Evolutionary conservation across 768 basidiomycete genomes (phyloP), one percentile per base, ranked within the genome.

Genomic region (Suillus discolor): DNA sequence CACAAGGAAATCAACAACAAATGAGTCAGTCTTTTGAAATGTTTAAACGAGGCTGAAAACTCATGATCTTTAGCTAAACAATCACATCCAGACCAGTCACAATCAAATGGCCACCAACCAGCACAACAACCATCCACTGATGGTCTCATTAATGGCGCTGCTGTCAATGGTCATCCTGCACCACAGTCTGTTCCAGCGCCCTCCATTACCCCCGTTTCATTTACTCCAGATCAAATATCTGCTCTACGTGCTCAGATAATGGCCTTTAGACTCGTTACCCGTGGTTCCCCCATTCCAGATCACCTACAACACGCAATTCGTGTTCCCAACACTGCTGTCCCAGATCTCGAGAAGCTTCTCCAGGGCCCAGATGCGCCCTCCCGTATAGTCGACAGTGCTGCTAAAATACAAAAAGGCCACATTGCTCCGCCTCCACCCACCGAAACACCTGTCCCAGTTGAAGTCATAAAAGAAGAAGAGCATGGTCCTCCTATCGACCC

Each of bases 201-300:
- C 59, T 67, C 83, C 15, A 79, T 82, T 45, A 89, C 91, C 0
- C 90, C 92, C 45, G 87, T 94, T 38, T 90, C 91, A 6, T 94
- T 96, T 73, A 89, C 91, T 5, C 79, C 74, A 0, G 89, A 91
- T 66, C 94, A 94, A 71, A 88, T 94, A 57, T 82, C 80, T 64
- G 85, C 89, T 12, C 83, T 95, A n/a, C 85, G 91, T 16, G 87
- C 90, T 0, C 93, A 95, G 70, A 94, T 95, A 18, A 85, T 89
- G 59, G 93, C 93, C 4, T 94, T 89, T 80, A 92, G 90, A 72
- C 83, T 87, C 67, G 81, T 95, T 69, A 80, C 81, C 18, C 84
- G 89, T 28, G 87, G 89, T 25, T 73, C 87, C 9, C 86, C 91
- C 18, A 82, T 93, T 49, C 89, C 92, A 16, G 87, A 92, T 15